Evolutionary conservation across 1,284 basidiomycete genomes (phyloP), one percentile per base, ranked within the genome.

Genomic region (Lentinus polychrous): DNA sequence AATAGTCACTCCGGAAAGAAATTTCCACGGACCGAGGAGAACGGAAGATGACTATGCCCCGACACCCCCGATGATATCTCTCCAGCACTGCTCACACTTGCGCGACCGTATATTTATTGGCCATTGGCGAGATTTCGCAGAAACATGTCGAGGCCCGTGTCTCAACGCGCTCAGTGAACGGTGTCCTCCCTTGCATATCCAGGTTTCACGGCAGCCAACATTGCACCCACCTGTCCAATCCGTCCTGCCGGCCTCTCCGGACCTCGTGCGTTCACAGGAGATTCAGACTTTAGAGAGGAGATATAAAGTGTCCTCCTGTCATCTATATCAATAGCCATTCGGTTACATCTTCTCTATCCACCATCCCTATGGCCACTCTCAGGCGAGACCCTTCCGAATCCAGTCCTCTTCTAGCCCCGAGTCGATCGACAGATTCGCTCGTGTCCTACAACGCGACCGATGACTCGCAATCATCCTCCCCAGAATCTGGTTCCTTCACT

Each of bases 401-500:
- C 14, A 50, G 45, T 31, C 50, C 50, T 3, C 48, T 56, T 8
- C 48, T 52, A 17, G 31, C 23, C 32, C 27, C 27, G 27, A 27
- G 27, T 27, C 17, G 40, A 5, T 24, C 45, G 22, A 36, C 32
- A 20, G 40, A 43, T 24, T 38, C 46, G 35, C 47, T 39, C 40
- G 45, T 38, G 31, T 50, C 47, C 41, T 49, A 53, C 43, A 35
- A 39, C 23, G 33, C 45, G 11, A 23, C 23, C n/a, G 45, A 45
- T 14, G 49, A 53, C 32, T 35, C 51, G 14, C 22, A 18, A 17
- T 33, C 54, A 31, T 51, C 55, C 14, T 52, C 60, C 8, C 51
- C 54, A 39, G 51, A 53, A 22, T 50, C 50, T 35, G 33, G 46
- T 3, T 55, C 57, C 8, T 51, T 49, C 20, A 45, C 55, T 17